Conservation (phyloP, 768 basidiomycete genomes). For the Lyophyllum decastes region DNA sequence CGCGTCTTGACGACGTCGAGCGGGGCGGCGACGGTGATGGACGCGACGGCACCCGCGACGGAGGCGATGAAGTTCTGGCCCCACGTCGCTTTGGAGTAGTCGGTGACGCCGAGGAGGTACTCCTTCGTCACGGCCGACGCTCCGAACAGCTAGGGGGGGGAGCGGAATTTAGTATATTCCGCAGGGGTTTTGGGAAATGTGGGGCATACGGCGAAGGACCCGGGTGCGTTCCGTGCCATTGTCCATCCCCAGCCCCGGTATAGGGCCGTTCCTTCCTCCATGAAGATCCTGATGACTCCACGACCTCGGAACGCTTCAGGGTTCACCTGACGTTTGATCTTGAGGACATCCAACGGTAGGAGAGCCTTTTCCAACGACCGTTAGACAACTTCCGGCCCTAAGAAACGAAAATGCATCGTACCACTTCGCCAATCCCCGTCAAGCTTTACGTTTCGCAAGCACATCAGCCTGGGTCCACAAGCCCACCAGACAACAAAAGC, state of each 20-base stretch:
- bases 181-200: not conserved
- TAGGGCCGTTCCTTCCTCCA: conserved; percentile 88
- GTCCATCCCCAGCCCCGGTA: conserved; percentile 99
- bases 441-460: conserved; percentile 39
- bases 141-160: conserved; percentile 82
- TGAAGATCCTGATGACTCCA: conserved; percentile 84
- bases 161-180: not conserved
- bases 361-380: conserved; percentile 55
- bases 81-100: conserved; percentile 97
- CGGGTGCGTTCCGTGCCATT: conserved; percentile 95
- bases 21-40: conserved; percentile 94
- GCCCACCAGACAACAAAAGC: too few species aligned
- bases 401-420: conserved; percentile 34
- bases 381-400: too few species aligned
- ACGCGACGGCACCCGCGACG: conserved; percentile 90
- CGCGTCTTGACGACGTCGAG: conserved; percentile 96
- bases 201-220: conserved; percentile 82
- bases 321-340: conserved; percentile 98
- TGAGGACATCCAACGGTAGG: conserved; percentile 94
- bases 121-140: conserved; percentile 95
- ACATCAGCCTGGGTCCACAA: not conserved
- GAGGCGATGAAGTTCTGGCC: conserved; percentile 96
- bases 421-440: conserved; percentile 94
- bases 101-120: conserved; percentile 82
- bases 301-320: conserved; percentile 98